Percentiles rank a stretch among this genome's conserved stretches.
Conservation (phyloP, 129 eudicot species). For the Daucus carota region DH1_v3.0 NC_030382.2:45235501-45236000, state of each 20-base stretch:
- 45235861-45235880: not conserved
- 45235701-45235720: not conserved
- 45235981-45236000: not conserved
- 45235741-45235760: not conserved
- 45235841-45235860: not conserved
- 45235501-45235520: constrained; percentile 11
- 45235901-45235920: not conserved
- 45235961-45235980: not conserved
- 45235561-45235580: not conserved
- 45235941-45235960: not conserved
- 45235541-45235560: not conserved
- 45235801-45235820: not conserved
- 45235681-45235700: not conserved
- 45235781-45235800: not conserved
- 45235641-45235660: not conserved
- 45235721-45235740: not conserved
- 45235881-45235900: not conserved
- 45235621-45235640: not conserved
- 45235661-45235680: not conserved
- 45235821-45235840: not conserved
- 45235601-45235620: not conserved
- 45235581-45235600: not conserved
- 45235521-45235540: not conserved
- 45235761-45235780: not conserved
- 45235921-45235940: not conserved